phyloP scores from a whole-genome alignment of 371 early-diverging fungal species.

The Mortierella sp. region DNA sequence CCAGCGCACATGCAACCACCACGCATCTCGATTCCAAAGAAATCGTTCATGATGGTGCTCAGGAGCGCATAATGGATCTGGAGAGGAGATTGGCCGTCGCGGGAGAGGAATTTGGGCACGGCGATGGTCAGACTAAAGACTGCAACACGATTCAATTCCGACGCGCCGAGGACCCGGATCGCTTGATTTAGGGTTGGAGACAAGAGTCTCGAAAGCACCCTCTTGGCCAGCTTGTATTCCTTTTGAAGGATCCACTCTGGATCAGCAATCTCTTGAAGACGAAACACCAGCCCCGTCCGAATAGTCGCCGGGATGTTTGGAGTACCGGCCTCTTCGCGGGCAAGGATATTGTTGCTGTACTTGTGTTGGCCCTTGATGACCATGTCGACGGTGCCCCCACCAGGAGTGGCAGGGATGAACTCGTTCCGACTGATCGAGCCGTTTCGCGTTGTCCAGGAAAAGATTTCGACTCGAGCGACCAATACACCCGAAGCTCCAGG shows the following conservation, averaged over 20 bases:
- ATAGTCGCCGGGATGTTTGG: conserved; percentile 44
- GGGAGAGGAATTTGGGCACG: conserved; percentile 5
- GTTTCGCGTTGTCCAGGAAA: conserved; percentile 29
- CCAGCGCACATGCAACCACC: conserved; percentile 50
- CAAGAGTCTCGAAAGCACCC: conserved; percentile 21
- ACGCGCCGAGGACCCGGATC: conserved; percentile 24
- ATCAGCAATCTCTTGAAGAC: conserved; percentile 36
- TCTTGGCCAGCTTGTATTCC: conserved; percentile 33
- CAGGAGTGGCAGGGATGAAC: conserved; percentile 29
- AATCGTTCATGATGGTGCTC: conserved; percentile 52
- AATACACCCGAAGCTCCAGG: conserved; percentile 43
- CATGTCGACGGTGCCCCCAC: conserved; percentile 47
- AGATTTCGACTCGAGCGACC: conserved; percentile 37
- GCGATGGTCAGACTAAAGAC: conserved; percentile 41
- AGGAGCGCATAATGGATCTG: conserved; percentile 47
- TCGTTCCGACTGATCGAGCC: conserved; percentile 13
- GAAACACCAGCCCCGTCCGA: conserved; percentile 41
- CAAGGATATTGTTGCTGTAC: conserved; percentile 29
- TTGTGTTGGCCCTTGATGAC: conserved; percentile 35
- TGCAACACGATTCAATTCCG: conserved; percentile 30
- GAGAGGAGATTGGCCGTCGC: conserved; percentile 9
- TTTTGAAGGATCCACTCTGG: conserved; percentile 30
- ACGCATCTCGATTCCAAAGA: conserved; percentile 51
- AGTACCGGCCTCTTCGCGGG: conserved; percentile 50
- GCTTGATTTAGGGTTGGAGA: conserved; percentile 4